Percentiles rank a stretch among this genome's conserved stretches.
Conservation (phyloP, 2,329 filamentous ascomycete genomes). For the Ascochyta viciae-villosae region DNA sequence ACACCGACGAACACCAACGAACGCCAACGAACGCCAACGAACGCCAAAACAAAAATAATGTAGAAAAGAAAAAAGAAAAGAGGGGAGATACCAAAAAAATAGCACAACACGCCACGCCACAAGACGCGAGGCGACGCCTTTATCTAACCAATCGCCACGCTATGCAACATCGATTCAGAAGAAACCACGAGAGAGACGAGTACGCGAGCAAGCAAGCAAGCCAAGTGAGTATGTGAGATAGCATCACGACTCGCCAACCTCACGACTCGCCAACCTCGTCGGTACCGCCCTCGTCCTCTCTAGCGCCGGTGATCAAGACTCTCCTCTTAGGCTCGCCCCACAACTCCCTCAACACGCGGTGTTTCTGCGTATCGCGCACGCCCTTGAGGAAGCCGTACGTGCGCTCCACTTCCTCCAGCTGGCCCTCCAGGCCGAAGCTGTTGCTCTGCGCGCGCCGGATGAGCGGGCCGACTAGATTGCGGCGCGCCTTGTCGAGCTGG, state of each 20-base stretch:
- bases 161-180: too few species aligned
- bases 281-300: conserved; percentile 19
- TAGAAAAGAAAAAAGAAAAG: too few species aligned
- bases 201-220: too few species aligned
- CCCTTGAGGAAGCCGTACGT: conserved; percentile 79
- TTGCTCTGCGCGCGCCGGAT: conserved; percentile 73
- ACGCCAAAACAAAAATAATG: too few species aligned
- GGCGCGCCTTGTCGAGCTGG: conserved; percentile 82
- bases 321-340: conserved; percentile 52
- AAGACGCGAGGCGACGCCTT: neutral
- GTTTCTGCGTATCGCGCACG: conserved; percentile 80
- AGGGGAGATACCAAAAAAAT: neutral
- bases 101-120: neutral
- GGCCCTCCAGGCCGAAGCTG: conserved; percentile 79
- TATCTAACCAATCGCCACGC: neutral
- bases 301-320: conserved; percentile 35
- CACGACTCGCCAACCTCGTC: too few species aligned
- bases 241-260: too few species aligned
- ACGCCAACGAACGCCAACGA: too few species aligned
- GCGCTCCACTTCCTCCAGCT: conserved; percentile 81
- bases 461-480: conserved; percentile 83
- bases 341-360: conserved; percentile 80
- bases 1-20: too few species aligned
- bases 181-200: too few species aligned
- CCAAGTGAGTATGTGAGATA: too few species aligned